Conservation (phyloP, 257 asterid species). For the Penstemon davidsonii region DNA sequence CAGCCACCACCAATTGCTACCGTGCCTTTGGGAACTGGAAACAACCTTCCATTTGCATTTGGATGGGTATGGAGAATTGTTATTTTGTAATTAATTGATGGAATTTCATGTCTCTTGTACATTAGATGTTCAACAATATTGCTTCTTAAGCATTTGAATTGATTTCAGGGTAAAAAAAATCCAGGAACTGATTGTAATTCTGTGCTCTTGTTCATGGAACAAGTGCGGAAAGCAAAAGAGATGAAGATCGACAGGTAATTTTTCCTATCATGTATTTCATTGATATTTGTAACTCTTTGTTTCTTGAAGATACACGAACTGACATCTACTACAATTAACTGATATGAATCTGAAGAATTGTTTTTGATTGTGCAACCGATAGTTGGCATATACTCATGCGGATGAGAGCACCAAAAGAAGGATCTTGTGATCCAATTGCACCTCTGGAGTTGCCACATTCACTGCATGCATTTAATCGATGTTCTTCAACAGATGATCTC, state of each 20-base stretch:
- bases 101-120: background rate
- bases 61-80: slow-evolving; percentile 75
- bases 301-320: background rate
- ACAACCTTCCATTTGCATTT: slow-evolving; percentile 93
- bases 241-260: slow-evolving; percentile 83
- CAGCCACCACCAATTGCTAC: slow-evolving; percentile 91
- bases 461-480: slow-evolving; percentile 83
- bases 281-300: background rate
- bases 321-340: background rate
- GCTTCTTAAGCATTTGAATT: slow-evolving; percentile 22
- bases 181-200: slow-evolving; percentile 79
- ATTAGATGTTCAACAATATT: background rate
- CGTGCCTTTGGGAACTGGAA: slow-evolving; percentile 95
- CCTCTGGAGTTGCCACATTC: slow-evolving; percentile 92
- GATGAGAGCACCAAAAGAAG: slow-evolving; percentile 74
- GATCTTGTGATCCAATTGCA: slow-evolving; percentile 81
- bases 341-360: background rate
- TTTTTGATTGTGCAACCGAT: slow-evolving; percentile 20
- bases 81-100: background rate
- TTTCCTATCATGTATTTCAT: background rate
- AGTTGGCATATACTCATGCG: slow-evolving; percentile 98
- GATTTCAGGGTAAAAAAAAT: slow-evolving; percentile 78
- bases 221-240: slow-evolving; percentile 74
- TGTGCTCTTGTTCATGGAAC: slow-evolving; percentile 67
- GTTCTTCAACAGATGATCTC: slow-evolving; percentile 62